These are phyloP conservation scores for Tetrapisispora pingtungensis DNA, from an alignment of 805 yeast species.

Conservation along the genomic window DNA sequence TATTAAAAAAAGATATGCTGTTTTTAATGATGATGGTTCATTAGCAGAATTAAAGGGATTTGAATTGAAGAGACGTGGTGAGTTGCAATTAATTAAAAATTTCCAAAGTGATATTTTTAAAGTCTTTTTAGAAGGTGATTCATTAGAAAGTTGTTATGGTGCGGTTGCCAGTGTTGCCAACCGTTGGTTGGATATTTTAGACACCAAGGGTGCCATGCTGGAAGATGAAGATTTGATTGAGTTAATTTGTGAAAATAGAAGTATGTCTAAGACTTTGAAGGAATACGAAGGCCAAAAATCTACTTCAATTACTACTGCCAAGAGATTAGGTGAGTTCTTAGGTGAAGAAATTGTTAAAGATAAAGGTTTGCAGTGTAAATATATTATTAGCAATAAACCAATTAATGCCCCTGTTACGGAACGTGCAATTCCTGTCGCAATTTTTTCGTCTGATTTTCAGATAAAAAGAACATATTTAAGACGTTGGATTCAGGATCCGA, in stretches of 20 bases:
- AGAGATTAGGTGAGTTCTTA: slow-evolving; percentile 82
- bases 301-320: slow-evolving; percentile 92
- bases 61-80: slow-evolving; percentile 95
- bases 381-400: slow-evolving; percentile 80
- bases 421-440: slow-evolving; percentile 93
- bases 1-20: slow-evolving; percentile 92
- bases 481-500: slow-evolving; percentile 78
- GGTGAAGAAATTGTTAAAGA: slow-evolving; percentile 96
- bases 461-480: slow-evolving; percentile 67
- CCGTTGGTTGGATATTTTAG: slow-evolving; percentile 91
- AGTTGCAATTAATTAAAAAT: slow-evolving; percentile 81
- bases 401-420: slow-evolving; percentile 84
- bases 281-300: slow-evolving; percentile 89
- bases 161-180: slow-evolving; percentile 91
- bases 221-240: slow-evolving; percentile 93
- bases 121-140: slow-evolving; percentile 74
- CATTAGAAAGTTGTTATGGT: slow-evolving; percentile 69
- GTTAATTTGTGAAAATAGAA: slow-evolving; percentile 89
- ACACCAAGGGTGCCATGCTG: slow-evolving; percentile 72
- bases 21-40: slow-evolving; percentile 87
- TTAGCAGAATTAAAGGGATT: slow-evolving; percentile 94
- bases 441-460: slow-evolving; percentile 70
- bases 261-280: slow-evolving; percentile 83
- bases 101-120: slow-evolving; percentile 93
- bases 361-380: slow-evolving; percentile 91